These are phyloP conservation scores for Trichoderma oligosporum DNA, from an alignment of 2,329 filamentous ascomycete species.

Conservation along the genomic window DNA sequence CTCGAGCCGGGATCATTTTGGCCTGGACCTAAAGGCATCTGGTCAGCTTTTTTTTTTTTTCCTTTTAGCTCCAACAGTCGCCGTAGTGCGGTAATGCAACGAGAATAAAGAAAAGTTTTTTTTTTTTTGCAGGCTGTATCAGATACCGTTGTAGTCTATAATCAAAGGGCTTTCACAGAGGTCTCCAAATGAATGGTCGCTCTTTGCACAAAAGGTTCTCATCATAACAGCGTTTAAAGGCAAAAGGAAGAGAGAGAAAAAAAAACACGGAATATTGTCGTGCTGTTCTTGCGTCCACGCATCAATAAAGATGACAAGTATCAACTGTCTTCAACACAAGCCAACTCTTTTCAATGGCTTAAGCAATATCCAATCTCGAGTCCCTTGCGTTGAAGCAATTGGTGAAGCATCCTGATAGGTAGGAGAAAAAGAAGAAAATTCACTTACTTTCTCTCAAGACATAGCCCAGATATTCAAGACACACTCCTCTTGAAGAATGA, in stretches of 20 bases:
- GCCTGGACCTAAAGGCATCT: conserved; percentile 29
- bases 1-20: conserved; percentile 45
- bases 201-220: conserved; percentile 59
- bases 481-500: conserved; percentile 11
- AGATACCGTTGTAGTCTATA: conserved; percentile 99
- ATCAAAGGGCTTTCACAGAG: conserved; percentile 59
- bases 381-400: not conserved
- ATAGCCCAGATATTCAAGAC: conserved; percentile 27
- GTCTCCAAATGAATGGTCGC: conserved; percentile 52
- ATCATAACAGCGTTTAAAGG: conserved; percentile 50
- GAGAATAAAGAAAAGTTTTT: conserved; percentile 1
- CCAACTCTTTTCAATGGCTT: not conserved
- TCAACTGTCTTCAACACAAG: not conserved
- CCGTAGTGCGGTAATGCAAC: not conserved
- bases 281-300: not conserved
- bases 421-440: not conserved
- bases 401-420: not conserved
- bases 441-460: conserved; percentile 33
- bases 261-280: not conserved
- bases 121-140: conserved; percentile 46
- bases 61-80: not conserved
- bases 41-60: conserved; percentile 17
- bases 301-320: not conserved
- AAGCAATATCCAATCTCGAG: not conserved
- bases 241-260: not conserved